Evolutionary conservation across 768 basidiomycete genomes (phyloP).

Genomic region (Tylopilus intermedius): DNA sequence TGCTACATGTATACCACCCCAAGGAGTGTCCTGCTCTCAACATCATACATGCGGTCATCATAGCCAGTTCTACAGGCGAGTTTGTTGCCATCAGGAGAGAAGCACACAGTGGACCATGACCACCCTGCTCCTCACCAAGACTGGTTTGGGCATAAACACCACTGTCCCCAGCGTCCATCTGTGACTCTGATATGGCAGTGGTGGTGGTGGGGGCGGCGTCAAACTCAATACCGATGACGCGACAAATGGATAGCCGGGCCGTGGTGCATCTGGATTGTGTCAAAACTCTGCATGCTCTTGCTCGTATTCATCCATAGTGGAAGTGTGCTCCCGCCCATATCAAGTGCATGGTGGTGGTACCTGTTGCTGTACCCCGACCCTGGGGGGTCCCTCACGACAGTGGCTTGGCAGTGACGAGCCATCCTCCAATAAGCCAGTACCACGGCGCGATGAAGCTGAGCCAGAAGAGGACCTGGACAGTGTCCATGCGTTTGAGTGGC

Average conservation of each 20-base stretch:
- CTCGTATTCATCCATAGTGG: slow-evolving; percentile 32
- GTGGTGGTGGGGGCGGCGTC: slow-evolving; percentile 23
- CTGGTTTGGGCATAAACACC: slow-evolving; percentile 20
- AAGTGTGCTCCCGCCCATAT: slow-evolving; percentile 37
- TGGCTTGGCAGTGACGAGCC: slow-evolving; percentile 42
- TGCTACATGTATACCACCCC: no score
- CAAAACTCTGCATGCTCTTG: slow-evolving; percentile 40
- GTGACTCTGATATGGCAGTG: slow-evolving; percentile 16
- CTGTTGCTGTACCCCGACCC: slow-evolving; percentile 1
- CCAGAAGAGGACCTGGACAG: slow-evolving; percentile 66
- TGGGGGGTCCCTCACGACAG: slow-evolving; percentile 12
- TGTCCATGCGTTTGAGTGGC: slow-evolving; percentile 16
- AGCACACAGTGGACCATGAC: no score
- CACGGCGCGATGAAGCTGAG: slow-evolving; percentile 67
- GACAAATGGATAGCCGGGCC: slow-evolving; percentile 60
- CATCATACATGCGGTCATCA: no score
- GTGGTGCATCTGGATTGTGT: slow-evolving; percentile 40
- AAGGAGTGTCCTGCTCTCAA: no score
- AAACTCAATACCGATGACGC: slow-evolving; percentile 41
- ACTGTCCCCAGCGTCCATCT: slow-evolving; percentile 6
- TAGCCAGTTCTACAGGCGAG: no score
- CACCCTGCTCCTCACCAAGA: no score
- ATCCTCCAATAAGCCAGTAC: slow-evolving; percentile 74
- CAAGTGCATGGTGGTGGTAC: slow-evolving; percentile 30
- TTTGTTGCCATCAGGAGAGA: no score